Base-by-base conservation (phyloP, 148 eudicot genomes). In the Hydrangea macrophylla region DNA sequence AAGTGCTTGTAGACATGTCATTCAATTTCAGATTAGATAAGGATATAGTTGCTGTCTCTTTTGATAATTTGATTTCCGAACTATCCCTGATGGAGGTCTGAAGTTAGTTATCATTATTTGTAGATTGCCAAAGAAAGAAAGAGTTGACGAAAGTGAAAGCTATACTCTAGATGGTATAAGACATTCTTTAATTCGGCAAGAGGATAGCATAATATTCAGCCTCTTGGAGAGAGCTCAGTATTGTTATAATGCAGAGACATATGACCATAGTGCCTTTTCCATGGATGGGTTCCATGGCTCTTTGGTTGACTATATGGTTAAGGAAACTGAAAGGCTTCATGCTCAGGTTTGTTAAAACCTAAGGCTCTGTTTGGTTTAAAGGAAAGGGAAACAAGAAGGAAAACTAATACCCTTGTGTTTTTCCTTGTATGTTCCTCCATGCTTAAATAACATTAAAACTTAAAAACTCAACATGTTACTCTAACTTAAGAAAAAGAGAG, bases 171-270 rank as follows among this genome's bases (percentile, higher is more conserved):
- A 88, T 1, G 90, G 89, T 27, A 94, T 94, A 23, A 81, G 98
- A 35, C 76, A 77, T 71, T 88, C 97, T 32, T 77, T 94, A 39
- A 87, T 94, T 48, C 89, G 96, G 26, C 98, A 94, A 75, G 98
- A 90, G 72, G 98, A 94, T 75, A 94, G 97, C 81, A 90, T 94
- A 32, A 94, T 94, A 69, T 94, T 82, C 69, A 66, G 91, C 68
- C 92, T 94, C 25, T 77, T 94, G 64, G 98, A 94, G 81, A 88
- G 98, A 76, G 86, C 98, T 62, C 96, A 90, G 53, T 94, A 85
- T 71, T 84, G 96, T 76, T 90, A 70, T 81, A 94, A 94, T 76
- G 76, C 77, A 4, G 91, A 85, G 55, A 78, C 97, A 20, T 90
- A 94, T 73, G 83, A 94, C 61, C 90, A 92, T 37, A 75, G 86